Conservation (phyloP, 2,329 filamentous ascomycete genomes). For the Fusarium sp. region DNA sequence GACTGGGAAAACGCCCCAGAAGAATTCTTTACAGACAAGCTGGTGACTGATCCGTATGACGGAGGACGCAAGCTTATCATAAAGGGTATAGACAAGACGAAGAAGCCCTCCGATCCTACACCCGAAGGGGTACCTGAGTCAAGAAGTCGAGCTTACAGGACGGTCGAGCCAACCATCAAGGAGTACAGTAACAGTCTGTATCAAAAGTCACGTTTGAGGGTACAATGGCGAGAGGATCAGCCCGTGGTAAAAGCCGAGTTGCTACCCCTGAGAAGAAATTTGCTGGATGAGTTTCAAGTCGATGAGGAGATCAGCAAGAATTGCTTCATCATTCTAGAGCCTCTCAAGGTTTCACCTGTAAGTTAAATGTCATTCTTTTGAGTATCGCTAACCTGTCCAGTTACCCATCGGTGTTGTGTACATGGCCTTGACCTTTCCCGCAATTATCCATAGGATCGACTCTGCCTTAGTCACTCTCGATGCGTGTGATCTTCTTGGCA, state of each 20-base stretch:
- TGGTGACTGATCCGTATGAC: constrained; percentile 69
- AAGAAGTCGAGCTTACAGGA: constrained; percentile 59
- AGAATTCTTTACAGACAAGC: constrained; percentile 66
- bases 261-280: constrained; percentile 83
- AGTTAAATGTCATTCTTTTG: constrained; percentile 51
- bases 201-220: constrained; percentile 66
- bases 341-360: constrained; percentile 81
- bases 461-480: constrained; percentile 84
- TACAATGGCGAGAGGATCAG: constrained; percentile 74
- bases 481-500: constrained; percentile 73
- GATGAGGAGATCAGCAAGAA: constrained; percentile 59
- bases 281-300: constrained; percentile 77
- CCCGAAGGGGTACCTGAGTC: constrained; percentile 67
- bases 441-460: constrained; percentile 87
- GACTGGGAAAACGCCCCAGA: constrained; percentile 60
- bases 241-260: constrained; percentile 84
- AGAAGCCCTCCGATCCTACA: constrained; percentile 75
- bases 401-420: constrained; percentile 77
- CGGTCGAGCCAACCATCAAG: constrained; percentile 73
- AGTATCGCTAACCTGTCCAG: constrained; percentile 55
- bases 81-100: constrained; percentile 64
- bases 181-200: constrained; percentile 87
- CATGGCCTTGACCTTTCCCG: constrained; percentile 82
- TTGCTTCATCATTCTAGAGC: constrained; percentile 82
- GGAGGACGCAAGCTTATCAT: constrained; percentile 74